Percentiles rank a stretch among this genome's conserved stretches.
phyloP scores from a whole-genome alignment of 768 basidiomycete genomes.

The Lactarius akahatsu region DNA sequence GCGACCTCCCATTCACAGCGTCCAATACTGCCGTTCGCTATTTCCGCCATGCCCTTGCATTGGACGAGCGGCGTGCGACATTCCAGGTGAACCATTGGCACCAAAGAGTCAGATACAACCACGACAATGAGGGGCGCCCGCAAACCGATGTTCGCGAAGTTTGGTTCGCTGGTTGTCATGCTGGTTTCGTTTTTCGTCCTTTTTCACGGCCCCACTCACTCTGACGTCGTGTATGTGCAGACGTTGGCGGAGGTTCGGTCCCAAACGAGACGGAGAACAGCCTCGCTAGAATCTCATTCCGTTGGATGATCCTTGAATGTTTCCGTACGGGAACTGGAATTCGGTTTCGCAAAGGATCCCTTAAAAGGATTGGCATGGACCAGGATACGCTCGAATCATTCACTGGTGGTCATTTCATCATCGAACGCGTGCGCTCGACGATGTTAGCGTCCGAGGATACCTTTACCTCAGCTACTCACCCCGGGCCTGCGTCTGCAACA shows the following conservation, averaged over 20 bases:
- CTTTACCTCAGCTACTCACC: background rate
- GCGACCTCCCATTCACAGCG: constrained; percentile 62
- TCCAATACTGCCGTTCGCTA: constrained; percentile 57
- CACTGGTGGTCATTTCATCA: background rate
- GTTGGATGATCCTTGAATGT: constrained; percentile 55
- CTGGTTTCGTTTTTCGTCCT: constrained; percentile 45
- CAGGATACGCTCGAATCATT: constrained; percentile 33
- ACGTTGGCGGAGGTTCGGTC: constrained; percentile 76
- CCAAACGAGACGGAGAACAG: constrained; percentile 54
- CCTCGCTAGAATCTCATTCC: constrained; percentile 67
- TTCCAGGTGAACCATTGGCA: constrained; percentile 42
- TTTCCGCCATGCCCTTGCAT: constrained; percentile 69
- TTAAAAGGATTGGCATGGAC: constrained; percentile 35
- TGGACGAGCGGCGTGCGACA: constrained; percentile 66
- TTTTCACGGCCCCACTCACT: background rate
- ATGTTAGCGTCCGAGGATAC: background rate
- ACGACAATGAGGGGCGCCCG: constrained; percentile 37
- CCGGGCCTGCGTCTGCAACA: background rate
- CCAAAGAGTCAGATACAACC: constrained; percentile 38
- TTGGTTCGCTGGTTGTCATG: constrained; percentile 77
- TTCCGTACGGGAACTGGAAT: constrained; percentile 48
- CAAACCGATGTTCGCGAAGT: constrained; percentile 70
- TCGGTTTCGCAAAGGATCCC: constrained; percentile 39
- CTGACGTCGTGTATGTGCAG: constrained; percentile 37
- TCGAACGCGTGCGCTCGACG: background rate